Conservation (phyloP, 192 early-diverging fungal genomes). For the Diversispora eburnea region DNA sequence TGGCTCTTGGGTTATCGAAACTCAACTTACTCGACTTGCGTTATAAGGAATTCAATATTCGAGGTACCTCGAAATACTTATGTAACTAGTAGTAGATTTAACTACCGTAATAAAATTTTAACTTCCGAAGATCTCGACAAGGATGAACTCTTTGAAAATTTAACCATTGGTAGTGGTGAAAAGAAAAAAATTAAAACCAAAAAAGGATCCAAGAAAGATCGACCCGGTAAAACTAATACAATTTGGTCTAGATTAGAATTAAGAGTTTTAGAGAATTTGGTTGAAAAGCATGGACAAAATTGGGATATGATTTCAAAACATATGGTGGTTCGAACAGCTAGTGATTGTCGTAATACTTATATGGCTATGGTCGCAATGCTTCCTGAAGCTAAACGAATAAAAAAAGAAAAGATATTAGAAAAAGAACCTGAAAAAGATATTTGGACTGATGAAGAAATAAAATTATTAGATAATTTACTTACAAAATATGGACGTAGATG, state of each 20-base stretch:
- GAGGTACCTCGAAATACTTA: too few relatives aligned
- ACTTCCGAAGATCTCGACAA: too few relatives aligned
- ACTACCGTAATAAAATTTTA: too few relatives aligned
- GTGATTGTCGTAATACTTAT: slow-evolving; percentile 5
- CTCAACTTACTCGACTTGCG: too few relatives aligned
- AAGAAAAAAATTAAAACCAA: too few relatives aligned
- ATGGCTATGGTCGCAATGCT: not conserved
- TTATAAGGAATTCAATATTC: too few relatives aligned
- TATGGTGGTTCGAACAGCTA: not conserved
- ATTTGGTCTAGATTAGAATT: slow-evolving; percentile 2
- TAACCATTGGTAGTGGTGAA: too few relatives aligned
- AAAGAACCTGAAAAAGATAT: not conserved
- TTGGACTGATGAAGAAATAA: slow-evolving; percentile 1
- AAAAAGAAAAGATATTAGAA: not conserved
- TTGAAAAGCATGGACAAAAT: slow-evolving; percentile 15
- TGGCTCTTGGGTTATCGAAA: too few relatives aligned
- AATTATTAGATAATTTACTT: not conserved
- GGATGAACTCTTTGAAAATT: too few relatives aligned
- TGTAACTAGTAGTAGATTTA: too few relatives aligned
- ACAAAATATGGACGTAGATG: slow-evolving; percentile 3
- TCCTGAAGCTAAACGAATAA: not conserved
- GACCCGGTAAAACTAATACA: not conserved
- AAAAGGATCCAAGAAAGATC: not conserved
- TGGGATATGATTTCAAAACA: slow-evolving; percentile 4
- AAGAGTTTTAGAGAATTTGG: slow-evolving; percentile 12